phyloP scores from a whole-genome alignment of 352 stramenopile genomes.

The Phytopythium vexans region DNA sequence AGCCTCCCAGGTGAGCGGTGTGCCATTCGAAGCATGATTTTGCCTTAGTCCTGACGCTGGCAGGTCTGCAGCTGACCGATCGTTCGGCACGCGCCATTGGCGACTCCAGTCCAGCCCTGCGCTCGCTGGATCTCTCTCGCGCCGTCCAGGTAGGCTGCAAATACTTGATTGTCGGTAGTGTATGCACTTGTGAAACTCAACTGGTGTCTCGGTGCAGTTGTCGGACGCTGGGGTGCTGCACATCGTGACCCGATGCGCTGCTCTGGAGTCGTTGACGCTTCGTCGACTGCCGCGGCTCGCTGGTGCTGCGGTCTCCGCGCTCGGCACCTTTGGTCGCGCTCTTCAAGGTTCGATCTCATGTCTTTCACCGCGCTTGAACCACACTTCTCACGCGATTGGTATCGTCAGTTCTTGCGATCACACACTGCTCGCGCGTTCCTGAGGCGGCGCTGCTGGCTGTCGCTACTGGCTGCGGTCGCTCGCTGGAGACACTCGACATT shows the following conservation, averaged over 20 bases:
- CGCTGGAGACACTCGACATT: too few species aligned
- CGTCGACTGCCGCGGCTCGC: constrained; percentile 51
- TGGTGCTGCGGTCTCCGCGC: constrained; percentile 37
- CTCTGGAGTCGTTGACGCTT: constrained; percentile 51
- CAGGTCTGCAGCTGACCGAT: constrained; percentile 3
- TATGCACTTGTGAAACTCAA: not conserved
- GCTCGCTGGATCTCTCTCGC: constrained; percentile 1
- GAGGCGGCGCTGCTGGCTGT: too few species aligned
- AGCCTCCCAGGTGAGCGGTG: constrained; percentile 28
- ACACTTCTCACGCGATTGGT: too few species aligned
- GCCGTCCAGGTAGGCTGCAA: not conserved
- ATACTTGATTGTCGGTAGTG: not conserved
- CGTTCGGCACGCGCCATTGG: not conserved
- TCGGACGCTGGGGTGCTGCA: constrained; percentile 55
- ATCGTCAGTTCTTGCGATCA: too few species aligned
- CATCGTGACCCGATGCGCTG: constrained; percentile 43
- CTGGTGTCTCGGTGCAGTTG: constrained; percentile 23
- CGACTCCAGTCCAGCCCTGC: not conserved
- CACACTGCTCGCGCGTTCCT: too few species aligned
- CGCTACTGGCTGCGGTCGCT: too few species aligned
- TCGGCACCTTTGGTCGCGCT: too few species aligned
- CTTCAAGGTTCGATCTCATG: too few species aligned
- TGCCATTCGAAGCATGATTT: too few species aligned
- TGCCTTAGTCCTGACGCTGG: not conserved
- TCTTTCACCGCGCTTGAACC: too few species aligned